Evolutionary conservation across 2,329 filamentous ascomycete species (phyloP), one percentile per base, ranked within the genome.

Genomic region (Botrytis elliptica): DNA sequence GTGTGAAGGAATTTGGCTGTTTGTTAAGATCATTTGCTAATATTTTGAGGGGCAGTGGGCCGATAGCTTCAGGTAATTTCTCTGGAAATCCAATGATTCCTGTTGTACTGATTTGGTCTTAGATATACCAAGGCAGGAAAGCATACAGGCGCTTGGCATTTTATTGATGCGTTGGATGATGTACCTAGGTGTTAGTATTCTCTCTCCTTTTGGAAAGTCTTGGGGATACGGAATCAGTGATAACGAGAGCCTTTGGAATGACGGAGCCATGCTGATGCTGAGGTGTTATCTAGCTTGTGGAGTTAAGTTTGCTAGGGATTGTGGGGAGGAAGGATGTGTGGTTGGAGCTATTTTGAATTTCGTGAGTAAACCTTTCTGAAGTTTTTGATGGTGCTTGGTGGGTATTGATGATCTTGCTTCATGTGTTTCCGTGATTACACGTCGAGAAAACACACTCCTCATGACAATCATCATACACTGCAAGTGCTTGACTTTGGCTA

Each of bases 161-260:
- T 89, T 83, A 92, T 92, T 82, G 90, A 92, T 80, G 89, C 90
- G 74, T 86, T 90, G 78, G 90, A 92, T 82, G 81, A 83, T 77
- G 90, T 90, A 72, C 90, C 90, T 1, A 78, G 79, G 25, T 66
- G 70, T 72, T 29, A 38, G 70, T 71, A 55, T 12, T 59, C 29
- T 67, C 22, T 29, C 18, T 36, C 14, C 8, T n/a, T 40, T 33
- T 18, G 52, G 52, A 57, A 16, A 2, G 20, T 8, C 16, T 25
- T n/a, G 29, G 29, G 29, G 52, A 22, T 57, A 16, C 10, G 6
- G 14, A 29, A 33, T 9, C 1, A 20, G 20, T 25, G 60, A n/a
- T 2, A 1, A 55, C 20, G 33, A 22, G 33, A 52, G 46, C 36
- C 8, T 3, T 29, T 22, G 25, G 12, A 10, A 33, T 57, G 8